Percentiles rank a stretch among this genome's conserved stretches.
phyloP scores from a whole-genome alignment of 2,329 filamentous ascomycete species.

The Neofusicoccum sp. region DNA sequence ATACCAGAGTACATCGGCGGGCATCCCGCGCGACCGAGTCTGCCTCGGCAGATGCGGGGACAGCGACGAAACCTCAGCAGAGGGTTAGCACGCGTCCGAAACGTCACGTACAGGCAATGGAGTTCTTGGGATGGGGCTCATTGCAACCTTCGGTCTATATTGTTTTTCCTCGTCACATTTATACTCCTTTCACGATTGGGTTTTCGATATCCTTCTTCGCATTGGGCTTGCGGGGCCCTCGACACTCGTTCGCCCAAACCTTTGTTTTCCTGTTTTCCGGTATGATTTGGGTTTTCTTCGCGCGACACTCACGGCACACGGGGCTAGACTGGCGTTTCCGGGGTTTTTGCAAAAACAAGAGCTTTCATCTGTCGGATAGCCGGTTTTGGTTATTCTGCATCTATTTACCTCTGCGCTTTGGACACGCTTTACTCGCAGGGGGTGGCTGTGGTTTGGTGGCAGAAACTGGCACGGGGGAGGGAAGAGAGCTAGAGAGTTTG shows the following conservation, averaged over 20 bases:
- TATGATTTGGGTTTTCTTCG: constrained; percentile 9
- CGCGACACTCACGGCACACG: constrained; percentile 19
- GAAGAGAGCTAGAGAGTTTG: constrained; percentile 13
- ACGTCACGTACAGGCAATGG: not conserved
- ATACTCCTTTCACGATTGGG: not conserved
- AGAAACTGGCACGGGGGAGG: not conserved
- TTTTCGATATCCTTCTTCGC: constrained; percentile 17
- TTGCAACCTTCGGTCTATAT: constrained; percentile 14
- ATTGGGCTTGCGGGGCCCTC: constrained; percentile 13
- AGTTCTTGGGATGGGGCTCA: constrained; percentile 4
- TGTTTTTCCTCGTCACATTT: not conserved
- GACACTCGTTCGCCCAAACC: not conserved
- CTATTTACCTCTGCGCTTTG: constrained; percentile 8
- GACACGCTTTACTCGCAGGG: constrained; percentile 1
- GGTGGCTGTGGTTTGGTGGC: not conserved
- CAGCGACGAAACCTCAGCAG: not conserved
- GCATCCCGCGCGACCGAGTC: not conserved
- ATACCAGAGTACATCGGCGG: constrained; percentile 1
- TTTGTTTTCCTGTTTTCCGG: not conserved
- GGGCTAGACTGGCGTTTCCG: constrained; percentile 20
- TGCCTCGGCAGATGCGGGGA: not conserved
- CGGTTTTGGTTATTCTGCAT: constrained; percentile 3
- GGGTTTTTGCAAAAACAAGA: constrained; percentile 20
- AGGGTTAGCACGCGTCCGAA: not conserved
- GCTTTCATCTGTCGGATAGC: constrained; percentile 14